Base-by-base conservation (phyloP, 306 rosid genomes). In the Datisca glomerata region DNA sequence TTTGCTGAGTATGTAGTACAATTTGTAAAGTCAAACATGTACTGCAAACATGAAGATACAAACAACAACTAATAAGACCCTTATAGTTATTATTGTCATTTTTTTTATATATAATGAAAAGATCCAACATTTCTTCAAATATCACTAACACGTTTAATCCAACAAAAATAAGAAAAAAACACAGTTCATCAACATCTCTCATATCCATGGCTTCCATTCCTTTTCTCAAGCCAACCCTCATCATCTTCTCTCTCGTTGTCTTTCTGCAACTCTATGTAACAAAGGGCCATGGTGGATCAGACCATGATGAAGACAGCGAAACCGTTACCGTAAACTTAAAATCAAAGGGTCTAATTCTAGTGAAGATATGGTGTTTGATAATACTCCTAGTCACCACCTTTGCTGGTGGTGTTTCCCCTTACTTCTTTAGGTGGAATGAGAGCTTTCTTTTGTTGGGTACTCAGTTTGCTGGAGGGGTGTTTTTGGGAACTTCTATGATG, bases 331-430 rank as follows among this genome's bases (percentile, higher is more conserved):
- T 0, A 18, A 20, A 47, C 36, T 54, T 83, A 52, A 82, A 50
- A 48, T 33, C 68, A 0, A 70, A 20, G 53, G 56, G 73, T 34
- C 18, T 84, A 25, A 21, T 75, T 51, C 12, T 55, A 17, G 86
- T 84, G n/a, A 84, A 84, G 43, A 23, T 76, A 61, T 79, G 86
- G 86, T 84, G 94, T 43, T 33, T 84, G 63, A 60, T 84, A 3
- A 79, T 84, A 19, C 28, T 84, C 17, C 53, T 84, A 0, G 64
- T 68, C 25, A 56, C 42, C 70, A 84, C 94, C 18, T 84, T 84
- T 28, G 62, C 53, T 0, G 76, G 82, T 1, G 94, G 92, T 1
- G 49, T 84, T 3, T 84, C 92, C 12, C 86, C 92, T 0, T 84
- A 84, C 60, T 75, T 73, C 24, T 63, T 4, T 43, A 47, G 78